Conservation (phyloP, 164 flowering plant genomes). For the Taxillus chinensis region DNA sequence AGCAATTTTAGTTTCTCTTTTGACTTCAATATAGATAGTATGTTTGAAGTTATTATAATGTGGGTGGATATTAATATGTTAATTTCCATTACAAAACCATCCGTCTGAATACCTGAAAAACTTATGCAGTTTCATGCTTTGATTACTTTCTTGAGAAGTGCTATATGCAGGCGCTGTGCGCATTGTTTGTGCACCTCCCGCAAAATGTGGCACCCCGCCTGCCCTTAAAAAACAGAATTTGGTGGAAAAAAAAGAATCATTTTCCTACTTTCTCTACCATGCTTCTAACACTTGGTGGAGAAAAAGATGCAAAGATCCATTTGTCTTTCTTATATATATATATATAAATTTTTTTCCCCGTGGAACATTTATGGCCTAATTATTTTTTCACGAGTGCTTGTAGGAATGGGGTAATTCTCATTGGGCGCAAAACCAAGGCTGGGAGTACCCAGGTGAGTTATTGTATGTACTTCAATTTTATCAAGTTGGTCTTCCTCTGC, state of each 20-base stretch:
- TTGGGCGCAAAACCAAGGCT: slow-evolving; percentile 51
- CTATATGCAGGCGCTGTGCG: too few relatives aligned
- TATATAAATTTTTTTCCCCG: too few relatives aligned
- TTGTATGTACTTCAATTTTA: not conserved
- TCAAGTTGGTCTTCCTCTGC: not conserved
- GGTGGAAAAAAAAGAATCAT: not conserved
- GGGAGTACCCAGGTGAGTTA: slow-evolving; percentile 51
- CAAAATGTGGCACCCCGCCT: not conserved
- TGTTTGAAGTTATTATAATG: too few relatives aligned
- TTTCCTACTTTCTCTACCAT: not conserved
- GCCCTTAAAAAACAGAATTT: not conserved
- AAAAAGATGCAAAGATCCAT: not conserved
- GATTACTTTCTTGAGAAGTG: too few relatives aligned
- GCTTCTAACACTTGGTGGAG: not conserved
- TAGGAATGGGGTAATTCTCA: slow-evolving; percentile 62
- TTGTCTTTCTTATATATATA: not conserved
- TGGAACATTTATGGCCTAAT: not conserved
- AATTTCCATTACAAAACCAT: too few relatives aligned
- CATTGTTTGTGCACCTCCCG: too few relatives aligned
- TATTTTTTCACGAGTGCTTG: slow-evolving; percentile 9
- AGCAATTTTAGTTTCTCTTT: too few relatives aligned
- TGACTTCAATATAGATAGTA: too few relatives aligned
- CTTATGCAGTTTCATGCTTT: too few relatives aligned
- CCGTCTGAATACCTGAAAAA: too few relatives aligned
- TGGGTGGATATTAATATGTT: too few relatives aligned